phyloP scores from a whole-genome alignment of 1,284 basidiomycete genomes.

The Tilletiaria anomala region DNA sequence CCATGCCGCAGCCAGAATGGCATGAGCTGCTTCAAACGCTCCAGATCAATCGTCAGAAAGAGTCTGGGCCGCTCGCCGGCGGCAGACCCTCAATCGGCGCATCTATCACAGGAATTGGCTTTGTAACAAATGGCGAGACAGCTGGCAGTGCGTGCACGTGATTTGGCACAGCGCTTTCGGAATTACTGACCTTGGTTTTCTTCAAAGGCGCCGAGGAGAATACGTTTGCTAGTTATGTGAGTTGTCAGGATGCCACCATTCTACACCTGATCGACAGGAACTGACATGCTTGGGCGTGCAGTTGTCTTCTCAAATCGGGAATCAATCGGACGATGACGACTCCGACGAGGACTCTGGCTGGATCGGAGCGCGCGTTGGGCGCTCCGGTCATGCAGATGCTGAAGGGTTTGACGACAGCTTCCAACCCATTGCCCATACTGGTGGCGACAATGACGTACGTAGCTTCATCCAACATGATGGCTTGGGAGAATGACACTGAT shows the following conservation, averaged over 20 bases:
- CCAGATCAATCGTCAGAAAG: conserved; percentile 29
- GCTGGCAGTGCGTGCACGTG: conserved; percentile 6
- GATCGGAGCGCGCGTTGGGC: conserved; percentile 17
- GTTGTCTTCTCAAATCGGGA: conserved; percentile 34
- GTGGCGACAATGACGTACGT: neutral
- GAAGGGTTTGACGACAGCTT: conserved; percentile 16
- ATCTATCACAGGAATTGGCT: conserved; percentile 10
- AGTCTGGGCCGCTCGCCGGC: conserved; percentile 33
- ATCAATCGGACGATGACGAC: conserved; percentile 28
- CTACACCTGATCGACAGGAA: neutral
- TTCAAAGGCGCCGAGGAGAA: conserved; percentile 4
- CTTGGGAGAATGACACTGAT: conserved; percentile 6
- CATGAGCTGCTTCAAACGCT: conserved; percentile 30
- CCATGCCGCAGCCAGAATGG: conserved; percentile 30
- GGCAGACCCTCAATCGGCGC: conserved; percentile 20
- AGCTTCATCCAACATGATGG: neutral
- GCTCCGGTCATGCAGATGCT: conserved; percentile 5
- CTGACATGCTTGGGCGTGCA: neutral
- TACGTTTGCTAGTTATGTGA: conserved; percentile 28
- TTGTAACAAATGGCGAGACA: conserved; percentile 5
- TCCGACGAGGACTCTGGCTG: conserved; percentile 30
- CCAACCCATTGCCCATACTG: neutral
- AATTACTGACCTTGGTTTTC: neutral
- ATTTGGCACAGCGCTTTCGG: neutral
- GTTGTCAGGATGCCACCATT: neutral